Conservation (phyloP, 805 yeast species). For the Saccharomycopsis oosterbeekiorum region DNA sequence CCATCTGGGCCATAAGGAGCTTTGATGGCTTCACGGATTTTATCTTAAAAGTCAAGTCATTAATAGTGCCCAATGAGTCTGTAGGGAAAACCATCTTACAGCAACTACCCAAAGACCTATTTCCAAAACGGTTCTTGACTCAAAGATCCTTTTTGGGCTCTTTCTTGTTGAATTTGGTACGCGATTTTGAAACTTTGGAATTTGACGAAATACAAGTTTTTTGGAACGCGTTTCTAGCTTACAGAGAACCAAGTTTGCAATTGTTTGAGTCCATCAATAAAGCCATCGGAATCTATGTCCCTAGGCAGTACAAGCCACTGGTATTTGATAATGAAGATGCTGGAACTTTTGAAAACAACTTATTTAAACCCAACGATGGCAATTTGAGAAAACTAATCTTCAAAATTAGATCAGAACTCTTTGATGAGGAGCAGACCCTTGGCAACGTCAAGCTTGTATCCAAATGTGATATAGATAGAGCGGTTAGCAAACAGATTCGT, state of each 20-base stretch:
- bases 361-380: constrained; percentile 24
- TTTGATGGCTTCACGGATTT: constrained; percentile 39
- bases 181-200: constrained; percentile 34
- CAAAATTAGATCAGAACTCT: constrained; percentile 1
- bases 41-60: constrained; percentile 24
- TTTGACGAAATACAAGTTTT: constrained; percentile 37
- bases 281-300: background rate
- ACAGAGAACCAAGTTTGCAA: constrained; percentile 23
- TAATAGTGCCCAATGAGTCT: constrained; percentile 29
- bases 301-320: background rate
- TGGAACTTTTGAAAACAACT: background rate
- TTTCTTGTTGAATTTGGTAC: constrained; percentile 32
- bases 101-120: constrained; percentile 6
- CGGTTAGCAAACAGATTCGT: constrained; percentile 45
- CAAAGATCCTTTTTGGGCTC: constrained; percentile 36
- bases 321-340: background rate
- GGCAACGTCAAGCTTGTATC: constrained; percentile 31
- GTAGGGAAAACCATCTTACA: constrained; percentile 25
- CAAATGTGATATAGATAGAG: constrained; percentile 38
- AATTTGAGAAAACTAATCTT: constrained; percentile 20
- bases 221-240: constrained; percentile 33
- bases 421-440: background rate
- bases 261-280: background rate
- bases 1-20: constrained; percentile 39
- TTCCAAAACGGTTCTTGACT: constrained; percentile 25